Base-by-base conservation (phyloP, 2,329 filamentous ascomycete species). In the Penicillium sclerotiorum region DNA sequence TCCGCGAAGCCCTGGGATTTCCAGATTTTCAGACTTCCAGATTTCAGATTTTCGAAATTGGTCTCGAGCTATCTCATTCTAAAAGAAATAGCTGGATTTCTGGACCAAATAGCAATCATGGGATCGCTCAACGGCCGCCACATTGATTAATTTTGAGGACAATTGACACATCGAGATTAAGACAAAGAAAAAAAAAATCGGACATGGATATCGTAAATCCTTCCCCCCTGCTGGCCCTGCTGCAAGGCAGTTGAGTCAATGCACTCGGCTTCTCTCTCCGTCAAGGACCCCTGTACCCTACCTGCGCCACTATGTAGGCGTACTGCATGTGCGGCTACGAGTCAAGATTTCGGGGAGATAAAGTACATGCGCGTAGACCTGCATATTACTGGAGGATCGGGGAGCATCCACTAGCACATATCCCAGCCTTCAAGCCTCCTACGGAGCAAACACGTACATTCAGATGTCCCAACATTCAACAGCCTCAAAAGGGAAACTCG, bases 301-400 rank as follows among this genome's bases (percentile, higher is more conserved):
- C 32, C 23, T 38, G 50, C 53, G 53, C 53, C 50, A 56, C 53
- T 38, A 35, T 45, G 45, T 41, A 48, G 43, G 46, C 22, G 21
- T 23, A 40, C 38, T 50, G 52, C 51, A 47, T 46, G 33, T 17
- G 33, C 33, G 84, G n/a, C n/a, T n/a, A n/a, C n/a, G n/a, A n/a
- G n/a, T n/a, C n/a, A n/a, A n/a, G n/a, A n/a, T n/a, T n/a, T n/a
- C n/a, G n/a, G n/a, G n/a, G n/a, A n/a, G n/a, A n/a, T n/a, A n/a
- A n/a, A n/a, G n/a, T n/a, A n/a, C n/a, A n/a, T n/a, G n/a, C n/a
- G n/a, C n/a, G n/a, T n/a, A n/a, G n/a, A n/a, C n/a, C n/a, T n/a
- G n/a, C n/a, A n/a, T n/a, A n/a, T n/a, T n/a, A n/a, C n/a, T n/a
- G n/a, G n/a, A n/a, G n/a, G n/a, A n/a, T n/a, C n/a, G n/a, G n/a